These are phyloP conservation scores for Termitomyces sp. DNA, from an alignment of 768 basidiomycete species.

Conservation along the genomic window DNA sequence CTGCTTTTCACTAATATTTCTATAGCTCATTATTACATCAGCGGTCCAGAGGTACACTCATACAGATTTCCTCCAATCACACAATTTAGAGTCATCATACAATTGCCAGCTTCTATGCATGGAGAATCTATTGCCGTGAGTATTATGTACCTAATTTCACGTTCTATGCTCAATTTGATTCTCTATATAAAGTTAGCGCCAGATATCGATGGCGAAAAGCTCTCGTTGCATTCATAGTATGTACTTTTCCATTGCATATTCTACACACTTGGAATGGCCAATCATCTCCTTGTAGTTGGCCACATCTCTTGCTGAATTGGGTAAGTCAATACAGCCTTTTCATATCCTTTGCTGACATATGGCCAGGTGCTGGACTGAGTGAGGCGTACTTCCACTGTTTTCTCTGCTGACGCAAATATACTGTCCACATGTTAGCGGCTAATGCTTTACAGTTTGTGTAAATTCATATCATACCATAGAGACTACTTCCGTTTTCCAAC, in stretches of 20 bases:
- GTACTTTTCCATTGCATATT: background rate
- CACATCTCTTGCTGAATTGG: background rate
- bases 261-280: background rate
- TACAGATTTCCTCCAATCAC: background rate
- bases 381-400: no score
- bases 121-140: background rate
- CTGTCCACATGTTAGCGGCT: no score
- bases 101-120: background rate
- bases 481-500: no score
- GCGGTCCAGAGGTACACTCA: background rate
- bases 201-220: background rate
- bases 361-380: no score
- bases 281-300: background rate
- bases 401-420: no score
- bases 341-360: background rate
- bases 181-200: background rate
- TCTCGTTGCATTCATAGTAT: background rate
- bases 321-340: background rate
- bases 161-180: background rate
- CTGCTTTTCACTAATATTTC: background rate
- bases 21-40: background rate
- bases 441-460: no score
- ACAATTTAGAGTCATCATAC: background rate
- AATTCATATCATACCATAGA: no score
- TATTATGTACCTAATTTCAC: no score